Conservation (phyloP, 2,329 filamentous ascomycete genomes). For the Cylindrodendrum hubeiense region DNA sequence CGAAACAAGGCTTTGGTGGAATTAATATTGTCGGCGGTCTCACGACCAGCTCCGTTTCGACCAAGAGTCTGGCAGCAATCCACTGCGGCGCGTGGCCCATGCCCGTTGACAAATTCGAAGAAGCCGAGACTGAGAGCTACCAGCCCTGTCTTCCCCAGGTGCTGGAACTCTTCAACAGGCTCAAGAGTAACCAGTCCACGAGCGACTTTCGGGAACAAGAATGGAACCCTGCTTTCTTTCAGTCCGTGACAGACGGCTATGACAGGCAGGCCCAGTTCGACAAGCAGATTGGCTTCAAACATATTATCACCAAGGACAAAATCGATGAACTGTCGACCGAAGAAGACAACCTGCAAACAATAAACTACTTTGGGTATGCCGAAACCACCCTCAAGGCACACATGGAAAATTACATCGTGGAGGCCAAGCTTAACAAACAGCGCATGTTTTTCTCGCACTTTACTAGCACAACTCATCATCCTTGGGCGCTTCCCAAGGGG, state of each 20-base stretch:
- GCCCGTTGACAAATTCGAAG: slow-evolving; percentile 57
- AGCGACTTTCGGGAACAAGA: slow-evolving; percentile 44
- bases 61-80: slow-evolving; percentile 58
- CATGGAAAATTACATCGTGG: slow-evolving; percentile 46
- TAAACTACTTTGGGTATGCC: slow-evolving; percentile 52
- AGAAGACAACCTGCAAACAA: slow-evolving; percentile 38
- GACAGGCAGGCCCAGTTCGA: slow-evolving; percentile 51
- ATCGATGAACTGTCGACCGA: slow-evolving; percentile 37
- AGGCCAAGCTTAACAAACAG: slow-evolving; percentile 46
- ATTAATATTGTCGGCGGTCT: slow-evolving; percentile 55
- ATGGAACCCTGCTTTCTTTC: slow-evolving; percentile 51
- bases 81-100: slow-evolving; percentile 58
- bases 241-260: slow-evolving; percentile 51
- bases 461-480: slow-evolving; percentile 53
- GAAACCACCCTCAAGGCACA: slow-evolving; percentile 48
- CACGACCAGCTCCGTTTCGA: slow-evolving; percentile 58
- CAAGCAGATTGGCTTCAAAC: slow-evolving; percentile 47
- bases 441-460: slow-evolving; percentile 53
- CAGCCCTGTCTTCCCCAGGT: slow-evolving; percentile 59
- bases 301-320: slow-evolving; percentile 45
- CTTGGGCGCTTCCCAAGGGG: slow-evolving; percentile 37
- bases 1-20: slow-evolving; percentile 48
- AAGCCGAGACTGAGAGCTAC: slow-evolving; percentile 56
- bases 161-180: slow-evolving; percentile 50
- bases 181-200: slow-evolving; percentile 36